Percentiles rank a stretch among this genome's conserved stretches.
Conservation (phyloP, 2,329 filamentous ascomycete species). For the Xylaria arbuscula region DNA sequence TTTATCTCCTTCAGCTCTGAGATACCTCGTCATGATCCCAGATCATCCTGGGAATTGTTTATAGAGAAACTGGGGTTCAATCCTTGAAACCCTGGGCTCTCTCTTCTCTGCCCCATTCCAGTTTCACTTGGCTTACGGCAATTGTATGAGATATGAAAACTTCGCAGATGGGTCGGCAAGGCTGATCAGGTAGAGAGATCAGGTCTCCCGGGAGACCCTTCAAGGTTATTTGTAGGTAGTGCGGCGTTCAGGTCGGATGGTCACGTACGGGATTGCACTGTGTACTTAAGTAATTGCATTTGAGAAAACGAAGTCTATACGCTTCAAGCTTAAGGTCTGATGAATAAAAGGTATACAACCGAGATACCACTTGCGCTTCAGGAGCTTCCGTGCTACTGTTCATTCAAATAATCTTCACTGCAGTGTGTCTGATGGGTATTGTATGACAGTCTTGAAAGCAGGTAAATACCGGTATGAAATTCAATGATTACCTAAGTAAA, state of each 20-base stretch:
- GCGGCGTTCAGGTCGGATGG: constrained; percentile 38
- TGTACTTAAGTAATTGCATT: constrained; percentile 34
- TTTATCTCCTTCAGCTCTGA: constrained; percentile 28
- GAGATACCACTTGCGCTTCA: neutral
- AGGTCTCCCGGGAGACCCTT: constrained; percentile 24
- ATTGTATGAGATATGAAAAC: constrained; percentile 47
- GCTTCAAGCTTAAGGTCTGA: neutral
- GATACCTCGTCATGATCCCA: constrained; percentile 26
- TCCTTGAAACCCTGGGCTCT: constrained; percentile 2
- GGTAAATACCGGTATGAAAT: too few species aligned
- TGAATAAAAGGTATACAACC: neutral
- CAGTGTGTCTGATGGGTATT: neutral
- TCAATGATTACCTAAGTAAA: too few species aligned
- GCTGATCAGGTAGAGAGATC: constrained; percentile 26
- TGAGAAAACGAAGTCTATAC: constrained; percentile 17
- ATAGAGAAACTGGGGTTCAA: constrained; percentile 10
- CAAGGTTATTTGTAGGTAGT: constrained; percentile 32
- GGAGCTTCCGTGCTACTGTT: neutral
- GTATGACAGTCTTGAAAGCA: too few species aligned
- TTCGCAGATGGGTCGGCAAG: constrained; percentile 28
- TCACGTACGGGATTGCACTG: constrained; percentile 23
- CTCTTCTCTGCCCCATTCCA: constrained; percentile 22
- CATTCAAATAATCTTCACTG: neutral
- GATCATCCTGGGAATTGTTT: constrained; percentile 13
- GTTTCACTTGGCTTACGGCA: constrained; percentile 34